Conservation (phyloP, 371 early-diverging fungal genomes). For the Mucor racemosus region DNA sequence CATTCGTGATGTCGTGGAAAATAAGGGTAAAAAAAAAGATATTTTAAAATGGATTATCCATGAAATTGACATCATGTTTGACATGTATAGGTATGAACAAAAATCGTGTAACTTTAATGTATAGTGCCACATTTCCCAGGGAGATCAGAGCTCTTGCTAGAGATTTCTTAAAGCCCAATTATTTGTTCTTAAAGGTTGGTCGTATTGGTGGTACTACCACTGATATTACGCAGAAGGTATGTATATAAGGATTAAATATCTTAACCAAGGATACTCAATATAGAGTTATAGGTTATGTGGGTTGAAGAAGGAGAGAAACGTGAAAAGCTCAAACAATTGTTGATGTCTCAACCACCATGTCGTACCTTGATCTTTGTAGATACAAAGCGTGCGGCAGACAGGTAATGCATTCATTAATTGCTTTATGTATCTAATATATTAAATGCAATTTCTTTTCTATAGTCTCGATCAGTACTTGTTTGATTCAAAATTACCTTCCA, state of each 20-base stretch:
- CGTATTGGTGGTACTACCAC: slow-evolving; percentile 62
- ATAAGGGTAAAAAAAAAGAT: slow-evolving; percentile 55
- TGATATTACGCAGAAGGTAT: slow-evolving; percentile 55
- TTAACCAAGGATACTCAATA: no score
- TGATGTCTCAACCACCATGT: slow-evolving; percentile 48
- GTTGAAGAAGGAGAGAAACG: slow-evolving; percentile 60
- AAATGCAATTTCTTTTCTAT: no score
- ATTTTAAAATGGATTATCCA: not conserved
- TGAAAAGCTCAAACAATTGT: slow-evolving; percentile 30
- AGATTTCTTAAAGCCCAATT: slow-evolving; percentile 83
- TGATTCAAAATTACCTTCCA: slow-evolving; percentile 64
- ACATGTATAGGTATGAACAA: slow-evolving; percentile 51
- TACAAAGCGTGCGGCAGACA: slow-evolving; percentile 80
- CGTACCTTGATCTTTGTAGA: slow-evolving; percentile 84
- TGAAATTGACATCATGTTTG: not conserved
- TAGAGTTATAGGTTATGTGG: slow-evolving; percentile 10
- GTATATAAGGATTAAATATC: no score
- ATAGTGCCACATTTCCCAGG: slow-evolving; percentile 98
- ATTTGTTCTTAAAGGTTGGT: slow-evolving; percentile 52
- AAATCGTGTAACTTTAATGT: slow-evolving; percentile 95
- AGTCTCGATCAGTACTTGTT: slow-evolving; percentile 74
- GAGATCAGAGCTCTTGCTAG: slow-evolving; percentile 90
- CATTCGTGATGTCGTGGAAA: slow-evolving; percentile 93
- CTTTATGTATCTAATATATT: no score
- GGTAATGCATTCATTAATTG: no score